Conservation (phyloP, 352 stramenopile species). For the Plasmopara muralis region DNA sequence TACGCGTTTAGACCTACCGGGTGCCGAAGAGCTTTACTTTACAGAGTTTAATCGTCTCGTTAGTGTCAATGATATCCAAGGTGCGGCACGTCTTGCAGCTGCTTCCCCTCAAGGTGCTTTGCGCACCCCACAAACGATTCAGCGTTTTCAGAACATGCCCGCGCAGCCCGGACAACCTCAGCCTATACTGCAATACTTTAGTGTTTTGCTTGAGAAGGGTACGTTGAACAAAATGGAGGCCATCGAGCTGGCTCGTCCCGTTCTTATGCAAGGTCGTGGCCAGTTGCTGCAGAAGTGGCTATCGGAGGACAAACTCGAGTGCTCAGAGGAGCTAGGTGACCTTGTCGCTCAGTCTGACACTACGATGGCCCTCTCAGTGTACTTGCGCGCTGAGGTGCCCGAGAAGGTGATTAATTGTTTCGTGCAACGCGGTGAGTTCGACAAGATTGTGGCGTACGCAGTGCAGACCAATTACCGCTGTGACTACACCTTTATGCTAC, state of each 20-base stretch:
- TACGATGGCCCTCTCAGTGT: constrained; percentile 98
- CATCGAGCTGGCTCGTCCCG: constrained; percentile 96
- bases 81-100: constrained; percentile 82
- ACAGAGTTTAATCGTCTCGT: constrained; percentile 97
- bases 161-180: constrained; percentile 93
- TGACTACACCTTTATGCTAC: constrained; percentile 99
- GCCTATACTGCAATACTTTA: constrained; percentile 99
- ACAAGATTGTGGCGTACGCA: constrained; percentile 97
- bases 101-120: constrained; percentile 89
- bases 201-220: constrained; percentile 95
- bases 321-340: constrained; percentile 96
- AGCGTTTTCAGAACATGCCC: constrained; percentile 98
- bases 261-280: constrained; percentile 95
- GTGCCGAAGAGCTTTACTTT: constrained; percentile 98
- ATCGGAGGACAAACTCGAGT: constrained; percentile 98
- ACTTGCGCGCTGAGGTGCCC: constrained; percentile 95
- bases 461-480: constrained; percentile 96
- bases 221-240: constrained; percentile 99
- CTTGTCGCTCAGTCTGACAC: constrained; percentile 93
- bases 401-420: constrained; percentile 99
- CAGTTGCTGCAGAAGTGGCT: constrained; percentile 99
- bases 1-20: constrained; percentile 94
- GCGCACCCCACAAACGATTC: constrained; percentile 97
- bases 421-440: constrained; percentile 97
- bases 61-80: constrained; percentile 76